A percentile compares a stretch with the other conserved stretches of the same genome.
Conservation (phyloP, 129 eudicot species). For the Oenanthe sinensis region DNA sequence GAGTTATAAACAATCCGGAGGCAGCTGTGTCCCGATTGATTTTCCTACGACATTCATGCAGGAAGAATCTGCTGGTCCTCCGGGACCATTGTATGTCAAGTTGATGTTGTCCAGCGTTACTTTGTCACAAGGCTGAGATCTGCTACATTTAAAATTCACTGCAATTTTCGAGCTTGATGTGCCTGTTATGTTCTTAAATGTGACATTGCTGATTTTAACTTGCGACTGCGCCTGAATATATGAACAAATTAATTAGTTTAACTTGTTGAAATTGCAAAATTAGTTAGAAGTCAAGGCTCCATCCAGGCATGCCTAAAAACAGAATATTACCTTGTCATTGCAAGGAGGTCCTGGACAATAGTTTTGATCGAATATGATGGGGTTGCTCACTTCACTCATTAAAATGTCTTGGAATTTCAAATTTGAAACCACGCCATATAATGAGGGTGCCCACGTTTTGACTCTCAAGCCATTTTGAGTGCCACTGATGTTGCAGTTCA, state of each 20-base stretch:
- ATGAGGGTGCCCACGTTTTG: slow-evolving; percentile 63
- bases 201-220: slow-evolving; percentile 38
- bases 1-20: slow-evolving; percentile 34
- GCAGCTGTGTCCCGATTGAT: slow-evolving; percentile 38
- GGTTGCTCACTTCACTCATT: slow-evolving; percentile 53
- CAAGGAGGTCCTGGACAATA: slow-evolving; percentile 52
- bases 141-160: slow-evolving; percentile 26
- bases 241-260: neutral
- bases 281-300: neutral
- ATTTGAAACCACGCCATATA: slow-evolving; percentile 26
- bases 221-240: neutral
- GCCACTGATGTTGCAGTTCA: slow-evolving; percentile 29
- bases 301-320: neutral
- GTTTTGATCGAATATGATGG: slow-evolving; percentile 64
- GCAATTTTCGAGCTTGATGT: slow-evolving; percentile 44
- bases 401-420: slow-evolving; percentile 28
- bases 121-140: slow-evolving; percentile 34
- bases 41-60: slow-evolving; percentile 41
- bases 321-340: slow-evolving; percentile 26
- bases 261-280: neutral
- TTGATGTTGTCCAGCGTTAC: slow-evolving; percentile 42
- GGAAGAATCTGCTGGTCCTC: slow-evolving; percentile 28
- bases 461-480: slow-evolving; percentile 69
- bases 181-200: slow-evolving; percentile 37
- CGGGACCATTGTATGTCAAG: slow-evolving; percentile 35